Evolutionary conservation across 2,329 filamentous ascomycete genomes (phyloP).

Genomic region (Colletotrichum incanum): DNA sequence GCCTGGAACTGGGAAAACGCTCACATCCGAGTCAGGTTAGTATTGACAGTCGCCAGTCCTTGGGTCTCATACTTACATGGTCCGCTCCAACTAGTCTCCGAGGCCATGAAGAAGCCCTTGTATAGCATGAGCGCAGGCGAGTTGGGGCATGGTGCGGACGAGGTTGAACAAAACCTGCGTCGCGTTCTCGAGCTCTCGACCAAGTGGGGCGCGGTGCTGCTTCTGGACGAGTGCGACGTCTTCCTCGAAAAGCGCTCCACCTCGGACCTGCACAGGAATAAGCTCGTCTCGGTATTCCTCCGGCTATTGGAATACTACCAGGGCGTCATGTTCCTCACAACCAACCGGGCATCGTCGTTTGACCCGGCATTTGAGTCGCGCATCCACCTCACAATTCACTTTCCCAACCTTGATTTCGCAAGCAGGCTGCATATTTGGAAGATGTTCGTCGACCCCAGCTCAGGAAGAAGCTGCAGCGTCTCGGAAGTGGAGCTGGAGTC

Average conservation of each 20-base stretch:
- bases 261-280: conserved; percentile 56
- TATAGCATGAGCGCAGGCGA: conserved; percentile 34
- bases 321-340: conserved; percentile 58
- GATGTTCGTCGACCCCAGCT: too few relatives aligned
- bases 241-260: conserved; percentile 80
- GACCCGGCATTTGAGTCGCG: conserved; percentile 57
- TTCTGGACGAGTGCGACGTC: conserved; percentile 88
- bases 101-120: background rate
- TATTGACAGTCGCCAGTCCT: background rate
- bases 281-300: conserved; percentile 50
- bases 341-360: conserved; percentile 57
- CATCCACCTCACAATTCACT: conserved; percentile 48
- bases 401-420: conserved; percentile 49
- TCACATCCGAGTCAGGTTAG: conserved; percentile 22
- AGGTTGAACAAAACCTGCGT: conserved; percentile 4
- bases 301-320: conserved; percentile 54
- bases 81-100: conserved; percentile 2
- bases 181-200: background rate
- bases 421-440: too few relatives aligned
- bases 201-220: conserved; percentile 83
- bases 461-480: background rate
- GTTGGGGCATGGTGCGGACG: background rate
- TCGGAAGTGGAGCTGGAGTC: conserved; percentile 49
- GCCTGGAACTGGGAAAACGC: conserved; percentile 24
- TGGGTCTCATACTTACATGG: background rate